phyloP scores from a whole-genome alignment of 2,329 filamentous ascomycete species.

The Trichothecium roseum region DNA sequence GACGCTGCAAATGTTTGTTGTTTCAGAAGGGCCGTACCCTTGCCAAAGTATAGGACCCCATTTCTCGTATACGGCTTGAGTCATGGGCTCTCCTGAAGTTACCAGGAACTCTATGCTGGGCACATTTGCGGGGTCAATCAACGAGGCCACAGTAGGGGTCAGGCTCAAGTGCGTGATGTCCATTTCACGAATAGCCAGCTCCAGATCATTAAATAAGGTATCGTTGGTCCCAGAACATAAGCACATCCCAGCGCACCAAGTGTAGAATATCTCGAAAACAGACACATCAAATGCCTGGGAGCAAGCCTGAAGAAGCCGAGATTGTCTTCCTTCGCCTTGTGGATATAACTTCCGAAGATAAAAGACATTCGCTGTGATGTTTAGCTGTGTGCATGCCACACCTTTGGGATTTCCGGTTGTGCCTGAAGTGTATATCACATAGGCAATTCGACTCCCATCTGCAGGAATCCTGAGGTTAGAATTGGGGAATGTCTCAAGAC shows the following conservation, averaged over 20 bases:
- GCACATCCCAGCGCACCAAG: constrained; percentile 69
- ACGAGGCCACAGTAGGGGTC: constrained; percentile 72
- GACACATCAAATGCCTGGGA: constrained; percentile 82
- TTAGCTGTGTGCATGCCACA: constrained; percentile 65
- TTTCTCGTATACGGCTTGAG: constrained; percentile 53
- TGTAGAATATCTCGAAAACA: constrained; percentile 83
- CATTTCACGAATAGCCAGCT: constrained; percentile 52
- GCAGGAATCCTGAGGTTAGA: constrained; percentile 26
- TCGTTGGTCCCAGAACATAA: constrained; percentile 69
- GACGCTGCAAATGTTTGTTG: constrained; percentile 78
- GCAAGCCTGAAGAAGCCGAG: constrained; percentile 69
- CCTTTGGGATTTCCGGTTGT: constrained; percentile 75
- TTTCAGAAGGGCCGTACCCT: constrained; percentile 77
- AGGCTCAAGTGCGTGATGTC: constrained; percentile 70
- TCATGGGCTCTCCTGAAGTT: constrained; percentile 73
- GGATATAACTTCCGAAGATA: constrained; percentile 59
- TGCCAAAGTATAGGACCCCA: constrained; percentile 68
- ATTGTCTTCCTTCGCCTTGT: constrained; percentile 20
- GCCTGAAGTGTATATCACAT: constrained; percentile 76
- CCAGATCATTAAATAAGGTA: constrained; percentile 61
- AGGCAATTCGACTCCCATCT: constrained; percentile 48
- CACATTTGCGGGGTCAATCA: constrained; percentile 59
- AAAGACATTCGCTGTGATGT: constrained; percentile 66
- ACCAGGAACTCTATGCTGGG: constrained; percentile 66
- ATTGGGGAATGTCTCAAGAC: constrained; percentile 16